Base-by-base conservation (phyloP, 1,139 yeast genomes). In the Groenewaldozyma sp. region DNA sequence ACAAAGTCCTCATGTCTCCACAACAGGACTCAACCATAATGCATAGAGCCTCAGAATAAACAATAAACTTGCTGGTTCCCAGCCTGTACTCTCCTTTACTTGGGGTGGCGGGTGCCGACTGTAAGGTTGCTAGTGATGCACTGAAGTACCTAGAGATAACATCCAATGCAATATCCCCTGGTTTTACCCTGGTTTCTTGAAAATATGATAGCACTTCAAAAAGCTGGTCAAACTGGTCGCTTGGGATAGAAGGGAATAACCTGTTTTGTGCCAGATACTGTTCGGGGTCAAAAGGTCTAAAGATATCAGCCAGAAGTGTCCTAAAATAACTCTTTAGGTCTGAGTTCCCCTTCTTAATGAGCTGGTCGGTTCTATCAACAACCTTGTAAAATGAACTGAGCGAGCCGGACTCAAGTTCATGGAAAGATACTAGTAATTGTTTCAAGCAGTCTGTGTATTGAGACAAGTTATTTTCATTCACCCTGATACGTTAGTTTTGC, bases 361-460 rank as follows among this genome's bases (percentile, higher is more conserved):
- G 43, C 26, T 40, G 45, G 11, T 46, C 52, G 4, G 59, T 56
- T 26, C 51, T 47, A 7, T 52, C 59, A 17, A 56, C 50, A 10
- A 62, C 54, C 34, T 53, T 56, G 36, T 55, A 54, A 39, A 60
- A 60, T 14, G 50, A 49, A 22, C 45, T 44, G 28, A 56, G 44
- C 16, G 52, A 47, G n/a, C 6, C 55, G 22, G 45, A 36, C 24
- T 47, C 46, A 27, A 62, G 45, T 34, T 55, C 56, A 6, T 44
- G 44, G 20, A 50, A 42, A 4, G 58, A 54, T n/a, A 35, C 40
- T 20, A 45, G 46, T 17, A 60, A 44, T 29, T 45, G 46, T 21
- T 41, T 38, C 26, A 58, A 40, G 1, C 56, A 47, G 2, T 42
- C 41, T 10, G 51, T 48, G 39, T 56, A 57, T 5, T 37, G 41